Base-by-base conservation (phyloP, 2,329 filamentous ascomycete genomes). In the Ophiostoma piceae region DNA sequence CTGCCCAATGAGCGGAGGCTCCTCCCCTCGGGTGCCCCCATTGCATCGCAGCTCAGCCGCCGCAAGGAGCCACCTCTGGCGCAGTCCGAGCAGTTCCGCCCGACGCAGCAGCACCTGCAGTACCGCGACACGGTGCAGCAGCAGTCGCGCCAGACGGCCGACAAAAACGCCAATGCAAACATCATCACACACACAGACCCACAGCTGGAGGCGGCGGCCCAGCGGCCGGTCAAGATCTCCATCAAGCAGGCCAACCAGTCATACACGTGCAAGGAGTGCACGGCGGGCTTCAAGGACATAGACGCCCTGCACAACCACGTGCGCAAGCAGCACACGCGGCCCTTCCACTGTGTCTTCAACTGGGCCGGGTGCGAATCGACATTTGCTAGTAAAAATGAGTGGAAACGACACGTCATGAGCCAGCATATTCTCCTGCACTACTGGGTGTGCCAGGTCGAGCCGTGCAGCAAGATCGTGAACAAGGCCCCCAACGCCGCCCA, bases 321-420 rank as follows among this genome's bases (percentile, higher is more conserved):
- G 74, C 83, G 83, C 71, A 81, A 81, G 69, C 78, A 83, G 35
- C 87, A 89, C 75, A 84, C 82, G 1, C 84, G 86, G 0, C 84
- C 87, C 0, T 95, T 94, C 76, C 82, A 84, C 32, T 98, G 94
- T 78, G 88, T 92, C 70, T 93, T 97, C 77, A 82, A 86, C 39
- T 88, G 87, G 69, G 95, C 94, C 69, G 91, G 90, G 32, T 98
- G 94, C 79, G 74, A 74, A 0, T 87, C 88, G 1, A 88, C 85
- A 0, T 97, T 97, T 76, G 85, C 86, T 1, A 89, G 85, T 74
- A 97, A 96, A 80, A 97, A 97, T 77, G 94, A 97, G 78, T 97
- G 94, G 94, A 97, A 97, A 78, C 88, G 94, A 0, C 94, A 98
- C 76, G 88, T 95, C 74, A 82, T 84, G 54, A 91, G 90, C 0